Conservation (phyloP, 768 basidiomycete genomes). For the Psilocybe cubensis region DNA sequence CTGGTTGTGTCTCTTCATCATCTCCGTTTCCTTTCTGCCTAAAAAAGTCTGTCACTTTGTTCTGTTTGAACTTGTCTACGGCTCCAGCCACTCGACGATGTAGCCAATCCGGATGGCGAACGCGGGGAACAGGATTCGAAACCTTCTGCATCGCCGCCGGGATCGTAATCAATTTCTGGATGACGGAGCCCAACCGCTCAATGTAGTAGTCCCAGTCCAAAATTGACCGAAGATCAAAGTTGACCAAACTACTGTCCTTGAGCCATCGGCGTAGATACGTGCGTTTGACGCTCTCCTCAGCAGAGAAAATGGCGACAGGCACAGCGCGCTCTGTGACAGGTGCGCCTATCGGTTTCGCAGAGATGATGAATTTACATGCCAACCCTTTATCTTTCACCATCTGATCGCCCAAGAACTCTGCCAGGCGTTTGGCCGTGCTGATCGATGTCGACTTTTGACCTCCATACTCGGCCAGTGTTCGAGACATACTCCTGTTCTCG, state of each 20-base stretch:
- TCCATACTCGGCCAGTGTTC: slow-evolving; percentile 93
- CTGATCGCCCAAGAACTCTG: slow-evolving; percentile 95
- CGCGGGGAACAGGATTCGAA: slow-evolving; percentile 92
- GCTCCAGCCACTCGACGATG: slow-evolving; percentile 86
- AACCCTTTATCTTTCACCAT: slow-evolving; percentile 99
- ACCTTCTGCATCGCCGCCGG: slow-evolving; percentile 99
- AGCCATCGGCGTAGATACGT: slow-evolving; percentile 95
- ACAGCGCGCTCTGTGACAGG: slow-evolving; percentile 97
- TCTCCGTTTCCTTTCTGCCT: slow-evolving; percentile 39
- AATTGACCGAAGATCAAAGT: slow-evolving; percentile 92
- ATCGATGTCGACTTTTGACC: slow-evolving; percentile 98
- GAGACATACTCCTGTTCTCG: slow-evolving; percentile 98
- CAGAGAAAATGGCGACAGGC: slow-evolving; percentile 96
- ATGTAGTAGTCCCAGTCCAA: slow-evolving; percentile 99
- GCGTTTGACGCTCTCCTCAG: slow-evolving; percentile 89
- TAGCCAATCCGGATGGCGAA: slow-evolving; percentile 97
- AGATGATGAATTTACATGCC: slow-evolving; percentile 99
- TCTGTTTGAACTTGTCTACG: slow-evolving; percentile 97
- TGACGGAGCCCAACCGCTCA: slow-evolving; percentile 95
- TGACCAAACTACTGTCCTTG: slow-evolving; percentile 85
- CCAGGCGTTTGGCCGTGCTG: slow-evolving; percentile 91
- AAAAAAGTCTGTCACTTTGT: slow-evolving; percentile 97
- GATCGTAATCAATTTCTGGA: slow-evolving; percentile 98
- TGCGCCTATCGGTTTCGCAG: slow-evolving; percentile 87
- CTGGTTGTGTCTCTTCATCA: slow-evolving; percentile 33